Base-by-base conservation (phyloP, 441 rosid genomes). In the Jatropha multifida region DNA sequence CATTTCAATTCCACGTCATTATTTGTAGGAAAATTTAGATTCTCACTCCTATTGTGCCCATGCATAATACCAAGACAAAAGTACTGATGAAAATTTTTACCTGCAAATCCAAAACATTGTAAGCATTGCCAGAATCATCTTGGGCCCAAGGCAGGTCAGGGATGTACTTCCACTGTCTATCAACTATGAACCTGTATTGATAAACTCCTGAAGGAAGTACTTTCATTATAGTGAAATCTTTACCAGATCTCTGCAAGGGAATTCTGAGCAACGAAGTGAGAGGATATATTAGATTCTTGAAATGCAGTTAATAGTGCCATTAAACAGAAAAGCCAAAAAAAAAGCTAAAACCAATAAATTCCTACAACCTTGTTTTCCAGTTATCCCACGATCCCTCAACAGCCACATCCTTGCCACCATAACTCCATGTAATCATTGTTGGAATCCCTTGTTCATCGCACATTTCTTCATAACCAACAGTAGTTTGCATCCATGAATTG, bases 331-430 rank as follows among this genome's bases (percentile, higher is more conserved):
- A 38, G 65, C 38, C 6, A 0, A 23, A 61, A 40, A 40, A 55
- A 68, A 41, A 20, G 11, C 20, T 38, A 23, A 75, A 62, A 40
- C 51, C 13, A 37, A 37, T 52, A 7, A 73, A 71, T 52, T 56
- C 52, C 9, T 17, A 49, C 62, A 74, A 96, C 99, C 99, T 94
- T 26, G 83, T 79, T 80, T 81, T 91, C 97, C 97, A 94, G 82
- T 91, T 84, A 74, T 96, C 98, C 99, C 98, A 96, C 14, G 99
- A 96, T 65, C 99, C 99, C 82, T 91, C 96, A 23, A 94, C 94
- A 77, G 91, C 87, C 48, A 96, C 93, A 48, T 89, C 97, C 73
- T 86, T 88, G 72, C 96, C 98, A 9, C 91, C 99, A 56, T 89
- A 85, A 79, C 87, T 84, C 99, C 98, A 96, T 1, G 97, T 92